Evolutionary conservation across 257 asterid genomes (phyloP).

Genomic region (Asclepias syriaca): DNA sequence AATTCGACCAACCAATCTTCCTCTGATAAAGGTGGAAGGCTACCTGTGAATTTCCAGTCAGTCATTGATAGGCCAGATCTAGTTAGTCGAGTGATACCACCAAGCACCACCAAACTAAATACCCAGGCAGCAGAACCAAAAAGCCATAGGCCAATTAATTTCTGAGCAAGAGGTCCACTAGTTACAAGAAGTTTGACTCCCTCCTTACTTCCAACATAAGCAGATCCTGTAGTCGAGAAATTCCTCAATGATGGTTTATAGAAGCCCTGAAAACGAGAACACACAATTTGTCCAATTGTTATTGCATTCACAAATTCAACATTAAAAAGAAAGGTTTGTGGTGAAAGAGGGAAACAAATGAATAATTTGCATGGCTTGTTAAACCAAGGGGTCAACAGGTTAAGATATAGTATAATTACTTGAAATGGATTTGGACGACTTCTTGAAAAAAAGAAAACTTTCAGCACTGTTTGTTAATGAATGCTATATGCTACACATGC

Average conservation of each 20-base stretch:
- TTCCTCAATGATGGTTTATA: slow-evolving; percentile 36
- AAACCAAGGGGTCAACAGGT: too few species aligned
- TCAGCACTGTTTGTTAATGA: neutral
- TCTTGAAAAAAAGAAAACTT: neutral
- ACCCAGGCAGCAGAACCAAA: slow-evolving; percentile 93
- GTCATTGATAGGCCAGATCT: slow-evolving; percentile 99
- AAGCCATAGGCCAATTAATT: slow-evolving; percentile 87
- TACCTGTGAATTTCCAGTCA: slow-evolving; percentile 93
- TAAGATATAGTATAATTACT: too few species aligned
- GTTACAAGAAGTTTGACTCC: slow-evolving; percentile 69
- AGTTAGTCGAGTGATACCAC: slow-evolving; percentile 86
- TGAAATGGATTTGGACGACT: neutral
- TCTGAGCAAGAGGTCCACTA: slow-evolving; percentile 83
- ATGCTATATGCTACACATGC: neutral
- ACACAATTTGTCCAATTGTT: neutral
- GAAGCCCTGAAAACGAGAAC: slow-evolving; percentile 37
- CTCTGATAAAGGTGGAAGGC: slow-evolving; percentile 81
- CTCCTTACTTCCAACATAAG: slow-evolving; percentile 34
- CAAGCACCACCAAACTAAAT: slow-evolving; percentile 93
- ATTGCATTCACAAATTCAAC: neutral
- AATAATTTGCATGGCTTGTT: neutral
- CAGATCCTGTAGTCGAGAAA: slow-evolving; percentile 49
- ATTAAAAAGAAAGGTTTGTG: neutral
- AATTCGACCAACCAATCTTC: slow-evolving; percentile 84
- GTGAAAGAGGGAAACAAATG: neutral